phyloP scores from a whole-genome alignment of 1,284 basidiomycete species.

The Puccinia coronata region DNA sequence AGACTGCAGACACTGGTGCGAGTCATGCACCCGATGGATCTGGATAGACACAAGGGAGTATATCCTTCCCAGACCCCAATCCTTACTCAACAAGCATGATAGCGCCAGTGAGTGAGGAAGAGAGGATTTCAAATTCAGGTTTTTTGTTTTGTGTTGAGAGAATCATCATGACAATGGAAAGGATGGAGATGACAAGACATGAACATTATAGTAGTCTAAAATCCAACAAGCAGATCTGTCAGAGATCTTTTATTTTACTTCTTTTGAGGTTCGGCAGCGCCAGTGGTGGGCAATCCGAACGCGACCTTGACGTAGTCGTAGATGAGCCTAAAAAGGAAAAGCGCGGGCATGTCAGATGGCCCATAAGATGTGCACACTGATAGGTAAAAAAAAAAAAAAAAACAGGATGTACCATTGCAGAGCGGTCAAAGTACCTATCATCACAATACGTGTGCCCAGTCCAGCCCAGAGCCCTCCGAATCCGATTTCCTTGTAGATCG shows the following conservation, averaged over 20 bases:
- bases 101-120: too few relatives aligned
- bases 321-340: constrained; percentile 52
- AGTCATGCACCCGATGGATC: too few relatives aligned
- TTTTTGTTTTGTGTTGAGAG: background rate
- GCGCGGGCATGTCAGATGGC: background rate
- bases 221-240: background rate
- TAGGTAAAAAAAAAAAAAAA: background rate
- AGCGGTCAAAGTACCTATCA: constrained; percentile 57
- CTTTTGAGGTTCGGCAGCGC: constrained; percentile 52
- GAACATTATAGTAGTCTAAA: background rate
- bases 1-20: too few relatives aligned
- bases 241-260: constrained; percentile 28
- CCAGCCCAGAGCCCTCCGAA: constrained; percentile 57
- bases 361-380: background rate
- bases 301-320: constrained; percentile 55
- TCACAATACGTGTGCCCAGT: constrained; percentile 55
- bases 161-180: background rate
- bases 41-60: too few relatives aligned
- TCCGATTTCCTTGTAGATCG: constrained; percentile 57
- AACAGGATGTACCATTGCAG: constrained; percentile 57
- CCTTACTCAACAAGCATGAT: too few relatives aligned
- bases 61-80: too few relatives aligned
- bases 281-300: constrained; percentile 54
- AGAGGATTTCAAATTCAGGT: too few relatives aligned
- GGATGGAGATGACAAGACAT: background rate